phyloP scores from a whole-genome alignment of 2,329 filamentous ascomycete genomes.

The Pseudogymnoascus sp. region DNA sequence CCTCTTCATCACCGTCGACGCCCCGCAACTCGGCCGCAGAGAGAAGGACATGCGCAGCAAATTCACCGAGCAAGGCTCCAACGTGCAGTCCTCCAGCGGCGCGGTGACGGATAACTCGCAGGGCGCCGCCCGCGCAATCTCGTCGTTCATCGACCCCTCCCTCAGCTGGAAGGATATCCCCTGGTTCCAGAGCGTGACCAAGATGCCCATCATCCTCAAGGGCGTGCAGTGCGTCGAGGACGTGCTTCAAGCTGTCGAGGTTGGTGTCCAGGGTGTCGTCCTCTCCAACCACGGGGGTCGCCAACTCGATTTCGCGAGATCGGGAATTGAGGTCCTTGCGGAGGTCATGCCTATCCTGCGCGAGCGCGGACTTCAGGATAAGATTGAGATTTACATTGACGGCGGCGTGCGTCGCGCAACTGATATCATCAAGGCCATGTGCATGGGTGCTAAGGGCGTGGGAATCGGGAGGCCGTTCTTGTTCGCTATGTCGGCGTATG shows the following conservation, averaged over 20 bases:
- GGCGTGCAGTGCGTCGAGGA: constrained; percentile 95
- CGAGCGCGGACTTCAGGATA: constrained; percentile 61
- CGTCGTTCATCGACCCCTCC: constrained; percentile 91
- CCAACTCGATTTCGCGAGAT: constrained; percentile 86
- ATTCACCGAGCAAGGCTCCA: constrained; percentile 74
- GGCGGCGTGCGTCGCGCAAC: constrained; percentile 84
- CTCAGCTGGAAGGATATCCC: constrained; percentile 89
- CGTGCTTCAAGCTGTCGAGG: constrained; percentile 76
- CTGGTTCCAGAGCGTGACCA: constrained; percentile 85
- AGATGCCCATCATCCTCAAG: constrained; percentile 94
- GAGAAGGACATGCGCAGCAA: constrained; percentile 98
- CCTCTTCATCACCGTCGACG: constrained; percentile 97
- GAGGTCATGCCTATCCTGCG: constrained; percentile 87
- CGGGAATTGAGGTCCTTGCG: constrained; percentile 80
- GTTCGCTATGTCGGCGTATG: constrained; percentile 93
- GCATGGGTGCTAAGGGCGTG: constrained; percentile 83
- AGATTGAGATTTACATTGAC: constrained; percentile 83
- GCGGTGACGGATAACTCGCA: constrained; percentile 75
- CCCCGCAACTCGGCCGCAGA: constrained; percentile 84
- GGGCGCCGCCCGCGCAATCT: constrained; percentile 90
- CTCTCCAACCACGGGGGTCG: constrained; percentile 93
- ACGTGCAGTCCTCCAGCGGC: constrained; percentile 63
- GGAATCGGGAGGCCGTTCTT: constrained; percentile 93
- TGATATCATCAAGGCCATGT: constrained; percentile 92
- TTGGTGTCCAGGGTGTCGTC: constrained; percentile 79